phyloP scores from a whole-genome alignment of 306 rosid species.

The Medicago truncatula region MtrunA17r5.0-ANR NC_053044.1:47749501-47750000 shows the following conservation, averaged over 20 bases:
- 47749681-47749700: slow-evolving; percentile 38
- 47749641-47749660: slow-evolving; percentile 39
- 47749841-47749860: slow-evolving; percentile 3
- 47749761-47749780: slow-evolving; percentile 40
- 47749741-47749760: slow-evolving; percentile 54
- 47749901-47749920: not conserved
- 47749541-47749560: slow-evolving; percentile 32
- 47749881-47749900: slow-evolving; percentile 16
- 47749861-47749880: not conserved
- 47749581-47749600: slow-evolving; percentile 41
- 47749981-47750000: slow-evolving; percentile 7
- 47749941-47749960: not conserved
- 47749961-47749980: not conserved
- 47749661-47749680: slow-evolving; percentile 40
- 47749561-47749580: slow-evolving; percentile 51
- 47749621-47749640: slow-evolving; percentile 43
- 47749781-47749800: slow-evolving; percentile 52
- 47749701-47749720: slow-evolving; percentile 44
- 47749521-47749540: slow-evolving; percentile 25
- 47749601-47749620: slow-evolving; percentile 52
- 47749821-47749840: slow-evolving; percentile 16
- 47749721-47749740: slow-evolving; percentile 50
- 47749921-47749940: not conserved
- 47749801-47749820: slow-evolving; percentile 35
- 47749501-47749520: slow-evolving; percentile 38